phyloP scores from a whole-genome alignment of 1,284 basidiomycete species.

The Heterobasidion parviporum region DNA sequence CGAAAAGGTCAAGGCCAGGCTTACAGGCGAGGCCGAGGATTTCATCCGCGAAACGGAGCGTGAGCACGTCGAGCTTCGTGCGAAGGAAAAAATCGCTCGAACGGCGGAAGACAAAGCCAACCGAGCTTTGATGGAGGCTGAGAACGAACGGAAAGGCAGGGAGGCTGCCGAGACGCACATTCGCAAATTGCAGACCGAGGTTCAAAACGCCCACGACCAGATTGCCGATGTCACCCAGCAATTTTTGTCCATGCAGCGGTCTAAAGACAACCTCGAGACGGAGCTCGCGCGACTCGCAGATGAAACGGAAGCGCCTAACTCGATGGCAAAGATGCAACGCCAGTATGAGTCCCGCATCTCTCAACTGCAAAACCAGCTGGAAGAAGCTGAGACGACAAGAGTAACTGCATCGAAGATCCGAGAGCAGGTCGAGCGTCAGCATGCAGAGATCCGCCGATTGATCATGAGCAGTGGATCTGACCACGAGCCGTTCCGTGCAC shows the following conservation, averaged over 20 bases:
- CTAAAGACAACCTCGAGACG: conserved; percentile 60
- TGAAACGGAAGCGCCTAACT: conserved; percentile 45
- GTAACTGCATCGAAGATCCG: conserved; percentile 47
- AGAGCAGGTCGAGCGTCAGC: conserved; percentile 58
- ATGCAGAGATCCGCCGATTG: conserved; percentile 60
- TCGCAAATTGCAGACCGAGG: conserved; percentile 50
- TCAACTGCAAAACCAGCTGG: conserved; percentile 57
- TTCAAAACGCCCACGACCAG: conserved; percentile 45
- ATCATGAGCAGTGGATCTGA: conserved; percentile 49
- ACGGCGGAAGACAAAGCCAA: conserved; percentile 51
- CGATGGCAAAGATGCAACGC: conserved; percentile 51
- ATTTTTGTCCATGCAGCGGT: conserved; percentile 41
- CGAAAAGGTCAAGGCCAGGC: conserved; percentile 71
- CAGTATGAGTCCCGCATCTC: conserved; percentile 62
- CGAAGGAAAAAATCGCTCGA: conserved; percentile 58
- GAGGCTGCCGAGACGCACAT: conserved; percentile 57
- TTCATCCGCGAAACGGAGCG: conserved; percentile 68
- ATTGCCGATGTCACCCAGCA: conserved; percentile 46
- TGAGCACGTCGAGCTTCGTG: conserved; percentile 59
- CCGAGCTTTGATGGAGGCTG: conserved; percentile 49
- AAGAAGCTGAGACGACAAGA: conserved; percentile 44
- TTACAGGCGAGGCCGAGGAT: conserved; percentile 84
- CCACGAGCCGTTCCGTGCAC: conserved; percentile 56
- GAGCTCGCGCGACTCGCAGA: conserved; percentile 64
- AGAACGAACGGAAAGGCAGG: conserved; percentile 55